Evolutionary conservation across 768 basidiomycete species (phyloP).

Genomic region (Lentinula aciculospora): DNA sequence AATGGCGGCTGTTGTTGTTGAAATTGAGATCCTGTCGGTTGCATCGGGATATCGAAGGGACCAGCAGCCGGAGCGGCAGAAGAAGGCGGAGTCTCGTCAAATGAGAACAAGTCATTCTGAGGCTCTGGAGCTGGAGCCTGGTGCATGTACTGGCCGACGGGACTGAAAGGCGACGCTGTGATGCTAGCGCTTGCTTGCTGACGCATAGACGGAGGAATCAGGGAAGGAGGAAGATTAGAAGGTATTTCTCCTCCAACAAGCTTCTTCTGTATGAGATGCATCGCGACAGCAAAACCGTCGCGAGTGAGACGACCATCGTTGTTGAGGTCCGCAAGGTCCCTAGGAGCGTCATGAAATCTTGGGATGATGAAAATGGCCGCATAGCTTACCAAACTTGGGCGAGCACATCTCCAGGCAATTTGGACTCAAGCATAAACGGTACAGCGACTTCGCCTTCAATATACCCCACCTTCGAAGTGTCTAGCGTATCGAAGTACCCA

Average conservation of each 20-base stretch:
- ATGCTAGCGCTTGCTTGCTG: slow-evolving; percentile 17
- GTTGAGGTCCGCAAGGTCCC: slow-evolving; percentile 91
- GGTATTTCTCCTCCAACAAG: slow-evolving; percentile 78
- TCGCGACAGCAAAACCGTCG: slow-evolving; percentile 93
- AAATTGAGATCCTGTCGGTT: slow-evolving; percentile 14
- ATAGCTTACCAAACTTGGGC: slow-evolving; percentile 82
- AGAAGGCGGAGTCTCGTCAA: slow-evolving; percentile 51
- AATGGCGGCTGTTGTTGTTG: slow-evolving; percentile 24
- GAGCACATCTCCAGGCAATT: slow-evolving; percentile 74
- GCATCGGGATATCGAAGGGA: slow-evolving; percentile 22
- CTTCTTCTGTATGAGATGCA: slow-evolving; percentile 88
- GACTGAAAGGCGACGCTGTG: slow-evolving; percentile 39
- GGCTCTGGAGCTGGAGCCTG: slow-evolving; percentile 25
- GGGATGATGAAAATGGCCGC: neutral
- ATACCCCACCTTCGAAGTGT: slow-evolving; percentile 65
- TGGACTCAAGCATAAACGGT: slow-evolving; percentile 91
- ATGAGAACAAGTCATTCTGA: slow-evolving; percentile 38
- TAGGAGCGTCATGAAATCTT: slow-evolving; percentile 23
- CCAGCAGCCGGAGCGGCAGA: slow-evolving; percentile 35
- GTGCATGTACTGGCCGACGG: slow-evolving; percentile 28
- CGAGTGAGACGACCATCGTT: slow-evolving; percentile 81
- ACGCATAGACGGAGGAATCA: slow-evolving; percentile 84
- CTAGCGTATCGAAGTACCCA: slow-evolving; percentile 76
- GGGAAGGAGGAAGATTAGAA: slow-evolving; percentile 54
- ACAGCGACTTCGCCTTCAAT: slow-evolving; percentile 94